Base-by-base conservation (phyloP, 495 filamentous ascomycete genomes). In the Neurospora sp. region DNA sequence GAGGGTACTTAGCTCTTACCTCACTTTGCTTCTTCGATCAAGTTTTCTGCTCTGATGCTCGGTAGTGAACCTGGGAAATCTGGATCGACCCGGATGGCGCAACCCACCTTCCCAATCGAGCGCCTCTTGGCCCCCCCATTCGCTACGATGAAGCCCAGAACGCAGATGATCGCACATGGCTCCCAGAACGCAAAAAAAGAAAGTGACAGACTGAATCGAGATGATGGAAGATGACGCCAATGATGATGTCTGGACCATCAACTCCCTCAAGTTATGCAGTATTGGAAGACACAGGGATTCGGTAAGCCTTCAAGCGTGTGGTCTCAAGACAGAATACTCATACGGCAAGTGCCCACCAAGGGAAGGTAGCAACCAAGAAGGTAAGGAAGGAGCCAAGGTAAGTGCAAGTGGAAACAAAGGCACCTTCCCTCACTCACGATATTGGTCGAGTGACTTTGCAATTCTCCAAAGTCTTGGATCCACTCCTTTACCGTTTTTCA, bases 101-200 rank as follows among this genome's bases (percentile, higher is more conserved):
- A 42, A 59, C 70, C 70, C 73, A 74, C 73, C 73, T 74, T 72
- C 73, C 73, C 72, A 41, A 68, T 72, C 59, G 70, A 38, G 73
- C 61, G n/a, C 14, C 40, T 59, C 53, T 53, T 69, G 40, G 42
- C 71, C 31, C 41, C 41, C 75, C 73, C 16, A 68, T 74, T 74
- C 39, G 74, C 72, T 46, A 48, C 74, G 53, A 73, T 40, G 39
- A 48, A 61, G 68, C 41, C 27, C 27, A 27, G 27, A 27, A 27
- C 27, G 27, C 73, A 69, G 48, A 72, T 35, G 42, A 39, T 73
- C 70, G 40, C 31, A 61, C 31, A 38, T 68, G 53, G 53, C 53
- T 7, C 14, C 27, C 53, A 66, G 53, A 27, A 66, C 53, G 53
- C 53, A 66, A 35, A 66, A 31, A 66, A 66, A 35, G 14, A 66